Evolutionary conservation across 768 basidiomycete genomes (phyloP), one percentile per base, ranked within the genome.

Genomic region (Phylloporus rhodoxanthus): DNA sequence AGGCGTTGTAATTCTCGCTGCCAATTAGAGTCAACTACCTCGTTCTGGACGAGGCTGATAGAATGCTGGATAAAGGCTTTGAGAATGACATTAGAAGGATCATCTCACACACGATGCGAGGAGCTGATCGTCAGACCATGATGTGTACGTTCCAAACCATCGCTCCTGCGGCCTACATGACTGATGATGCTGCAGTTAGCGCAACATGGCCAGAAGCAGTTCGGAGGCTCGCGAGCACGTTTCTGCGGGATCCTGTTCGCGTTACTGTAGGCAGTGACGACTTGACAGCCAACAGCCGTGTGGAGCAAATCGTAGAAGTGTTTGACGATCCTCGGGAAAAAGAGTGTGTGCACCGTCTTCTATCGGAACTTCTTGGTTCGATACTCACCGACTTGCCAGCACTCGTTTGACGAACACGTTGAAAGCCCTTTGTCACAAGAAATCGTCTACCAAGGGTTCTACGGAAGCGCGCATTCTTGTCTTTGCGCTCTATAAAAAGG

Each of bases 191-290:
- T 42, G 21, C 57, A 94, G 91, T 98, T 74, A 96, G 92, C 45
- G 96, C 96, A 8, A 99, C 96, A 8, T 99, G 96, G 96, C 96
- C 96, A 0, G 91, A 95, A 60, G 82, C 88, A 10, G 94, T 99
- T 20, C 79, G 94, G 45, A 75, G 87, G 51, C 75, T 99, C 32
- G 96, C 96, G 0, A 77, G 80, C 58, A 84, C 92, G 9, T 98
- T 98, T 72, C 86, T 87, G 66, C 77, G 76, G 36, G 69, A 87
- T 50, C 92, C 95, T 4, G 76, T 97, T 19, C 80, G 91, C 23
- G 85, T 98, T 34, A 97, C 93, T 0, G 93, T 99, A 29, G 96
- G 96, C 5, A 88, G 87, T 56, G 96, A 99, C 51, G 93, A 97
- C 57, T 73, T 98, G 45, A 89, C 87, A 1, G 96, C 96, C 13